phyloP scores from a whole-genome alignment of 2,329 filamentous ascomycete genomes.

The Bipolaris bicolor region DNA sequence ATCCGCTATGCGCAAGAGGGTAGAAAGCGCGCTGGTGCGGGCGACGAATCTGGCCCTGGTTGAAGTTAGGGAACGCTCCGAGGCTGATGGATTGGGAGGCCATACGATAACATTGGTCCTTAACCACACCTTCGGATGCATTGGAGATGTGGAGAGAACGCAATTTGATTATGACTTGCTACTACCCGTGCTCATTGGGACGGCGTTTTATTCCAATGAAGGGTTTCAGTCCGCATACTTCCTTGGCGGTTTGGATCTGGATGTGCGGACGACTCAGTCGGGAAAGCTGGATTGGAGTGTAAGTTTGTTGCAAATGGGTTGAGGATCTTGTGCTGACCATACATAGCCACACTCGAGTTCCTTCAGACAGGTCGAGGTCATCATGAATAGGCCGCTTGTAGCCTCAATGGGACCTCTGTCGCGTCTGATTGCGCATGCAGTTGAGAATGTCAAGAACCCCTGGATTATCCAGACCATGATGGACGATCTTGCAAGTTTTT shows the following conservation, averaged over 20 bases:
- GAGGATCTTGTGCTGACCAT: conserved; percentile 7
- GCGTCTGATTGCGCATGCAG: conserved; percentile 67
- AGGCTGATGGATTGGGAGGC: conserved; percentile 57
- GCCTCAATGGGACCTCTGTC: conserved; percentile 71
- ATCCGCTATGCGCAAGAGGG: conserved; percentile 65
- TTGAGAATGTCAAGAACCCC: conserved; percentile 62
- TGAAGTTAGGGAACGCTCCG: conserved; percentile 58
- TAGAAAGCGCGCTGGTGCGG: conserved; percentile 75
- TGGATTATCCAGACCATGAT: conserved; percentile 60
- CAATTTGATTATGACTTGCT: conserved; percentile 70
- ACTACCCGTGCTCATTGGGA: conserved; percentile 71
- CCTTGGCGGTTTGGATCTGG: conserved; percentile 70
- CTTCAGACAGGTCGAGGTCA: conserved; percentile 63
- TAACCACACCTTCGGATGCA: conserved; percentile 75
- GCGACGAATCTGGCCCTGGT: conserved; percentile 77
- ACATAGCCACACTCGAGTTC: conserved; percentile 61
- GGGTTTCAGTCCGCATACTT: conserved; percentile 81
- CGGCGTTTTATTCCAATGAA: conserved; percentile 71
- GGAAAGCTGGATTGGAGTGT: conserved; percentile 69
- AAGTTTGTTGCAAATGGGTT: conserved; percentile 2
- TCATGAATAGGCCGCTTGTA: conserved; percentile 67
- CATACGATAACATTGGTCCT: conserved; percentile 70
- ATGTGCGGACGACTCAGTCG: conserved; percentile 62
- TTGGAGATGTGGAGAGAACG: conserved; percentile 66
- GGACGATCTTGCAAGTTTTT: conserved; percentile 71